Percentiles rank a stretch among this genome's conserved stretches.
Evolutionary conservation across 768 basidiomycete species (phyloP).

Genomic region (Myochromella boudieri): DNA sequence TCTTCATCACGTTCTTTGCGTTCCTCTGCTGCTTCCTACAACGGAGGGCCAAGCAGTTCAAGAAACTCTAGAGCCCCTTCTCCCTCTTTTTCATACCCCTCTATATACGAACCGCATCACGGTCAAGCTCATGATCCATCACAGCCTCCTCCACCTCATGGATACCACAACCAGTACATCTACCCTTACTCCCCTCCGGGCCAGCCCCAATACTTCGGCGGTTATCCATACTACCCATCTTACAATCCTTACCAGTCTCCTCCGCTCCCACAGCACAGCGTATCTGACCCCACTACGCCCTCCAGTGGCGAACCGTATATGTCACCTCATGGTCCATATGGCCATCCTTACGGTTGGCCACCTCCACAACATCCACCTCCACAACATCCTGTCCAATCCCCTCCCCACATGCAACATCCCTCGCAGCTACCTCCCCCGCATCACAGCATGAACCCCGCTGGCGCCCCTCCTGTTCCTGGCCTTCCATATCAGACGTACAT

Average conservation of each 20-base stretch:
- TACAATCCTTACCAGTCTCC: conserved; percentile 38
- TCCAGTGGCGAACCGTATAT: conserved; percentile 31
- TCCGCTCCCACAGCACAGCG: conserved; percentile 30
- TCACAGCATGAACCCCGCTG: conserved; percentile 19
- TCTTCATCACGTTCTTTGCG: conserved; percentile 65
- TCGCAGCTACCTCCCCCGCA: conserved; percentile 31
- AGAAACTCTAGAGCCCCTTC: conserved; percentile 75
- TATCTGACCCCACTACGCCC: conserved; percentile 32
- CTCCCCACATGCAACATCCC: conserved; percentile 31
- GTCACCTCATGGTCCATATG: conserved; percentile 21
- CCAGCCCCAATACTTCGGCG: conserved; percentile 41
- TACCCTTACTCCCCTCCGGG: conserved; percentile 50
- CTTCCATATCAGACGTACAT: conserved; percentile 36
- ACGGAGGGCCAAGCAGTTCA: conserved; percentile 57
- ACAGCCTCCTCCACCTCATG: conserved; percentile 39
- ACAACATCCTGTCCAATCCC: conserved; percentile 30
- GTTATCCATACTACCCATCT: conserved; percentile 39
- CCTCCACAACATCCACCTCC: conserved; percentile 27
- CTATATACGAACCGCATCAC: conserved; percentile 64
- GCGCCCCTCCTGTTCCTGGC: conserved; percentile 27
- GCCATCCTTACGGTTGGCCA: conserved; percentile 38
- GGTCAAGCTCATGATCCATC: conserved; percentile 48
- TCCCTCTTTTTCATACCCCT: conserved; percentile 73
- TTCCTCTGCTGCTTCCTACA: conserved; percentile 48
- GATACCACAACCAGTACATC: conserved; percentile 47